Evolutionary conservation across 768 basidiomycete species (phyloP), one percentile per base, ranked within the genome.

Genomic region (Glaciozyma antarctica): DNA sequence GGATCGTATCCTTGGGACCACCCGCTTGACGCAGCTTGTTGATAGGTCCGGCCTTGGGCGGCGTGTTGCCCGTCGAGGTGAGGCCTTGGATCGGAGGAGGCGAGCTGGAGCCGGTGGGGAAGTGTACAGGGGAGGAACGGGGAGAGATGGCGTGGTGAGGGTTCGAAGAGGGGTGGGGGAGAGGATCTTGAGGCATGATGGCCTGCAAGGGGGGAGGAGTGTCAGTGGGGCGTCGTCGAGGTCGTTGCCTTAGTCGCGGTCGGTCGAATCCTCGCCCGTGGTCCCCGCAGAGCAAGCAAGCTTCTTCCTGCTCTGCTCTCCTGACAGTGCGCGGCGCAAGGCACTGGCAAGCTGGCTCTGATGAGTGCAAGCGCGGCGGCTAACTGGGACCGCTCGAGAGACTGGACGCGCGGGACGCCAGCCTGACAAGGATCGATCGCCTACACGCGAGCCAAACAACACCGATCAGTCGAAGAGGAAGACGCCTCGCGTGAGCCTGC

Each of bases 1-100:
- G 91, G 64, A 98, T 97, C 52, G 90, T 97, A 77, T 98, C 95
- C 78, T 92, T 95, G 61, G 92, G 90, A 51, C 60, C 63, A 49
- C 47, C 49, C 5, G 45, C 21, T 9, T 47, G 47, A 13, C 30
- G 74, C 66, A 78, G 66, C 64, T 77, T 75, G 51, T 72, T 75
- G 58, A 77, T 66, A 26, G 76, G 69, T 9, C 71, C 69, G 24
- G 76, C 76, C 68, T 77, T 77, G 13, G 78, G 77, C 12, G 78
- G 77, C 8, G 74, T 76, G 65, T 65, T 58, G 65, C 54, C 58
- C 49, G 53, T 53, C 26, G 53, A 32, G 47, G 60, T 65, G 58
- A 28, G 62, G 53, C 58, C 49, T 45, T 9, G 54, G 28, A 19
- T 34, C 63, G 48, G 47, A 22, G 34, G 53, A 43, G 53, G 49